Base-by-base conservation (phyloP, 805 yeast species). In the Starmerella tilneyi region DNA sequence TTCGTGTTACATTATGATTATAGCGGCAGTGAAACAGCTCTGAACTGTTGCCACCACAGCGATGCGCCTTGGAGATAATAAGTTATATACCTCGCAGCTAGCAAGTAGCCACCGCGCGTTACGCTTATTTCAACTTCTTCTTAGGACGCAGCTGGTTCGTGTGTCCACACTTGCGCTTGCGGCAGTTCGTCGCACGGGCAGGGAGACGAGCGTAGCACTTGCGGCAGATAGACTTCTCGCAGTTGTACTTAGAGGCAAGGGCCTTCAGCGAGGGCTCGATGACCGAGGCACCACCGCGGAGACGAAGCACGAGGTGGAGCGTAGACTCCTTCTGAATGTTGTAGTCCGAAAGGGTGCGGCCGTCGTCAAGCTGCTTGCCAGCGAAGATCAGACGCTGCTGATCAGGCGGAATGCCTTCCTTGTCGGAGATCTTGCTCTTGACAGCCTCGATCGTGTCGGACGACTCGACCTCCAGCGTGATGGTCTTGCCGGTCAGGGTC, bases 151-250 rank as follows among this genome's bases (percentile, higher is more conserved):
- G 84, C 79, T 92, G 98, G 81, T 92, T 92, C 72, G 96, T 79
- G 94, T 92, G 98, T 69, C 98, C 98, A 77, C 98, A 92, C 82
- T 92, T 92, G 85, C 96, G 86, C 97, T 92, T 92, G 80, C 98
- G 86, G 82, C 98, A 92, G 96, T 92, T 92, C 75, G 97, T 92
- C 65, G 98, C 98, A 84, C 97, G 94, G 75, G 98, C 96, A 69
- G 98, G 98, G 70, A 92, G 88, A 81, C 98, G 92, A 66, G 98
- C 96, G 82, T 92, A 92, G 79, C 98, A 92, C 73, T 88, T 84
- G 76, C 98, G 94, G 81, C 98, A 92, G 72, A 92, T 89, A 60
- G 95, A 72, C 77, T 92, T 92, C 61, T 92, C 98, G 80, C 97
- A 92, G 94, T 92, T 92, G 89, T 83, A 92, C 78, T 92, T 92